Percentiles rank a stretch among this genome's conserved stretches.
These are phyloP conservation scores for Cutaneotrichosporon spelunceum DNA, from an alignment of 1,284 basidiomycete genomes.

Conservation along the genomic window DNA sequence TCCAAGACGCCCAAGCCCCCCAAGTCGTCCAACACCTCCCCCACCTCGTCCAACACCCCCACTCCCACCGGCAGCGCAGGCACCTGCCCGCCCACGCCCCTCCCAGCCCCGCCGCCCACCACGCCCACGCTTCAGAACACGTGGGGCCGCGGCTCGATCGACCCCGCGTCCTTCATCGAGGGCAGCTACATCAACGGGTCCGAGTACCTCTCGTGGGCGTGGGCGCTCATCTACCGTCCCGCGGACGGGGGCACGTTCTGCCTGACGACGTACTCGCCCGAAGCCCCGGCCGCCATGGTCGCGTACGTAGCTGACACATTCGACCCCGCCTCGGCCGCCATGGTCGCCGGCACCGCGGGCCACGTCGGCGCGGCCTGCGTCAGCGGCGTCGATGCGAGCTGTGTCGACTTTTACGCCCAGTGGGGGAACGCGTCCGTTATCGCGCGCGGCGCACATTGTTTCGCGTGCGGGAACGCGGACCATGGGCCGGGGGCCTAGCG, in stretches of 20 bases:
- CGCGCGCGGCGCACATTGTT: neutral
- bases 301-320: neutral
- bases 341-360: neutral
- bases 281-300: neutral
- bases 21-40: neutral
- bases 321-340: neutral
- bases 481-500: neutral
- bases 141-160: neutral
- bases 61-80: no score
- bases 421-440: neutral
- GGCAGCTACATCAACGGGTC: slow-evolving; percentile 3
- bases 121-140: neutral
- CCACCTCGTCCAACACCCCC: neutral
- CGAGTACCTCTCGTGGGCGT: slow-evolving; percentile 3
- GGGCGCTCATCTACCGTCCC: slow-evolving; percentile 8
- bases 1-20: neutral
- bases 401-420: neutral
- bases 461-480: neutral
- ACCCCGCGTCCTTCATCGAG: neutral
- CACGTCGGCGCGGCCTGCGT: neutral
- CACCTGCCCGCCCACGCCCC: neutral
- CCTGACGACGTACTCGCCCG: neutral
- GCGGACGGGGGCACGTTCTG: neutral
- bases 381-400: neutral
- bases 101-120: neutral